These are phyloP conservation scores for Prosopis cineraria DNA, from an alignment of 306 rosid species.

Conservation along the genomic window DNA sequence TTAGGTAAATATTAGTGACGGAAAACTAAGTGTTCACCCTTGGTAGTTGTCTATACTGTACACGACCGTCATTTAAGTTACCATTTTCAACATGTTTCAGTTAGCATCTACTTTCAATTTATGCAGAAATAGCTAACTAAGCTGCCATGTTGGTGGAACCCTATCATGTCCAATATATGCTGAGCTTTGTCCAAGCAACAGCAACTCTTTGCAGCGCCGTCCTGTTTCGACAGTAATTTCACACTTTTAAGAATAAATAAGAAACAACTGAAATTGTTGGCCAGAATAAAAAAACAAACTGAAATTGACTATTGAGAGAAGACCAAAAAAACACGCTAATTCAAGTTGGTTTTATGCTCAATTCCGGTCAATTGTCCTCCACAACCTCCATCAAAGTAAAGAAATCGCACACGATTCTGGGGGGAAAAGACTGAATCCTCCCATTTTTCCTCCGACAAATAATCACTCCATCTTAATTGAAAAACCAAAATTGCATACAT, in stretches of 20 bases:
- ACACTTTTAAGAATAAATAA: background rate
- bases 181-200: conserved; percentile 10
- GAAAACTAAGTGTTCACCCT: background rate
- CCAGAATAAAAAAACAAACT: background rate
- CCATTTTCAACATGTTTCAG: background rate
- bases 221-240: background rate
- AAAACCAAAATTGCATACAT: background rate
- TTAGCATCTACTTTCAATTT: background rate
- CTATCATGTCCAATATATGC: background rate
- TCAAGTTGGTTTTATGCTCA: background rate
- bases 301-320: background rate
- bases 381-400: background rate
- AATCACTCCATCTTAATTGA: background rate
- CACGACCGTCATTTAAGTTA: conserved; percentile 4
- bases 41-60: background rate
- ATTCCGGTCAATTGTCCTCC: background rate
- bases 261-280: background rate
- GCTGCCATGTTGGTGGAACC: background rate
- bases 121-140: background rate
- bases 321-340: background rate
- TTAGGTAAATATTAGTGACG: background rate
- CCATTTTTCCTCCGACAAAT: background rate
- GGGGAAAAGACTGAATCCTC: background rate
- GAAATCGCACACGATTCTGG: background rate
- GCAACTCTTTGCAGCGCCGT: background rate